Conservation (phyloP, 441 rosid species). For the Francoa sonchifolia region DNA sequence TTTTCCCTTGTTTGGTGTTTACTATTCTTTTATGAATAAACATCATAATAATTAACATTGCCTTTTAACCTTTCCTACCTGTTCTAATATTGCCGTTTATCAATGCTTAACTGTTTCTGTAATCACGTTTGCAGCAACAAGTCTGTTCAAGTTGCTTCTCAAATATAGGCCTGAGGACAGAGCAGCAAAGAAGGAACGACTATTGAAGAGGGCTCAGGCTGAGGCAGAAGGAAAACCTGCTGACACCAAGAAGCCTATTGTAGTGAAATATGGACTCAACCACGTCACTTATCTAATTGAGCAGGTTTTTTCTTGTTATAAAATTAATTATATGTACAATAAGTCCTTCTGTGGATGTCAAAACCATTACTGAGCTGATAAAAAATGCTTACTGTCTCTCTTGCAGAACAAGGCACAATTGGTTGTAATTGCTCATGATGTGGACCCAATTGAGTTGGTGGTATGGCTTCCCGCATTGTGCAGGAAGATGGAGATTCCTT, state of each 20-base stretch:
- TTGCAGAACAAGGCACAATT: conserved; percentile 80
- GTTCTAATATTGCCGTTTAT: too few relatives aligned
- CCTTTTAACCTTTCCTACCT: too few relatives aligned
- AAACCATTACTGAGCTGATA: too few relatives aligned
- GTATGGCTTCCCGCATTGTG: conserved; percentile 89
- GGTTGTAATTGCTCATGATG: conserved; percentile 89
- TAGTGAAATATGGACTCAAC: conserved; percentile 20
- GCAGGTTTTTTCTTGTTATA: conserved; percentile 13
- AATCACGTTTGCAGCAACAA: conserved; percentile 10
- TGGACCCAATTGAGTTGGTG: conserved; percentile 86
- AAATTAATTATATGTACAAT: too few relatives aligned
- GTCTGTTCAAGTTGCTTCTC: conserved; percentile 15
- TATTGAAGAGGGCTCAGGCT: conserved; percentile 17
- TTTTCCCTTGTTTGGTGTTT: too few relatives aligned
- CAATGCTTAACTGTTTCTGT: not conserved
- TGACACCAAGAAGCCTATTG: conserved; percentile 21
- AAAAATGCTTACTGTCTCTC: not conserved
- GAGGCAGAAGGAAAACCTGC: conserved; percentile 17
- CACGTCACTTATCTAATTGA: conserved; percentile 21
- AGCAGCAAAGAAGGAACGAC: conserved; percentile 21
- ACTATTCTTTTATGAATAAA: too few relatives aligned
- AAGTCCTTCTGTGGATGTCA: too few relatives aligned
- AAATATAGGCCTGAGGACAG: conserved; percentile 21
- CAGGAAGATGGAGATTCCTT: conserved; percentile 92
- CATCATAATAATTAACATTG: too few relatives aligned